Conservation (phyloP, 1,284 basidiomycete species). For the Melampsora occidentalis region DNA sequence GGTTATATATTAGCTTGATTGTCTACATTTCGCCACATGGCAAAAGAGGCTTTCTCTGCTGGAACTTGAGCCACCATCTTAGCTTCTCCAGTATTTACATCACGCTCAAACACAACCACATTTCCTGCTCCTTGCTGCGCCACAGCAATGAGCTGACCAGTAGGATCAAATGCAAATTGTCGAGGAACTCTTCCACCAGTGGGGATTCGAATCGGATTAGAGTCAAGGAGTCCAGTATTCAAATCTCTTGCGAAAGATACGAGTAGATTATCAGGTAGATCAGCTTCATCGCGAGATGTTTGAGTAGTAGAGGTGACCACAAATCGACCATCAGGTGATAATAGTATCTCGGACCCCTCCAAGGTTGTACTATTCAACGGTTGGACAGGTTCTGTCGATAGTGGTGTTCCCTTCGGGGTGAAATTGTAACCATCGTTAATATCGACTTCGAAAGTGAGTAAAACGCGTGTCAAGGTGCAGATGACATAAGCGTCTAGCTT, state of each 20-base stretch:
- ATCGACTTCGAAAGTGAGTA: not conserved
- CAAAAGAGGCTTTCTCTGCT: no score
- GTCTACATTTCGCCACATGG: no score
- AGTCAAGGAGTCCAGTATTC: not conserved
- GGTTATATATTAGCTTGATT: no score
- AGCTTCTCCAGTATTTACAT: not conserved
- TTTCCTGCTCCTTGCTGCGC: not conserved
- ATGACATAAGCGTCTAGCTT: not conserved
- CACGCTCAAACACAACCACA: not conserved
- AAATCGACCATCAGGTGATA: constrained; percentile 3
- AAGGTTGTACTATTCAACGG: not conserved
- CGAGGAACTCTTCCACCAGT: not conserved
- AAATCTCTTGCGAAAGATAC: not conserved
- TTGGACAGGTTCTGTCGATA: not conserved
- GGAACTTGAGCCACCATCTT: not conserved
- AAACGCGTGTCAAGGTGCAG: not conserved
- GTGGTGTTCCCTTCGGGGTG: not conserved
- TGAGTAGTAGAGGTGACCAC: not conserved
- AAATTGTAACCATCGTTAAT: not conserved
- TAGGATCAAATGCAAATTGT: not conserved
- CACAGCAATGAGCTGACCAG: not conserved
- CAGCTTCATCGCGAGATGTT: not conserved
- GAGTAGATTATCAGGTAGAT: not conserved
- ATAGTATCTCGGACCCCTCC: not conserved
- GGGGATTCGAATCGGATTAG: not conserved